phyloP scores from a whole-genome alignment of 257 asterid genomes.

The Nyctanthes arbortristis region DNA sequence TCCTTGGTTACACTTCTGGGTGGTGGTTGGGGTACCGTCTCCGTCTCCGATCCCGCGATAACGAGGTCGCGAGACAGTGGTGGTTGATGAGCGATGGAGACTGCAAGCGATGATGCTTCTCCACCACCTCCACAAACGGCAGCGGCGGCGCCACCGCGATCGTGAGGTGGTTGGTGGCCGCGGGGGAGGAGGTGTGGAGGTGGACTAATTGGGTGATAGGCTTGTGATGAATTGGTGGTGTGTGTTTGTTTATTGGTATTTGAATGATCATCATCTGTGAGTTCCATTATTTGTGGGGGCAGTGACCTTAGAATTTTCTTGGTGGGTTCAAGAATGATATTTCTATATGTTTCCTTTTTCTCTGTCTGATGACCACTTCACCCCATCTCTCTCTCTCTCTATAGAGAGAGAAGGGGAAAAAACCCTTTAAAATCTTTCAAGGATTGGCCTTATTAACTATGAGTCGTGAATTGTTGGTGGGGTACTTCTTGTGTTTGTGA shows the following conservation, averaged over 20 bases:
- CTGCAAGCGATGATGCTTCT: slow-evolving; percentile 18
- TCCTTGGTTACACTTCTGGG: slow-evolving; percentile 60
- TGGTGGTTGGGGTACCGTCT: slow-evolving; percentile 19
- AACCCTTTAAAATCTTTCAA: slow-evolving; percentile 6
- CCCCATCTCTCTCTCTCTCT: slow-evolving; percentile 33
- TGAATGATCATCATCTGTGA: slow-evolving; percentile 55
- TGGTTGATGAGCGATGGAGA: slow-evolving; percentile 28
- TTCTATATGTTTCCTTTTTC: slow-evolving; percentile 16
- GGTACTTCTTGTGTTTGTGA: slow-evolving; percentile 23
- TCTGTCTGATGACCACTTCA: slow-evolving; percentile 25
- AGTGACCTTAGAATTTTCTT: slow-evolving; percentile 31
- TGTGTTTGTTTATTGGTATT: slow-evolving; percentile 30
- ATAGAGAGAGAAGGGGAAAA: slow-evolving; percentile 7
- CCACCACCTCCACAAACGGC: slow-evolving; percentile 1
- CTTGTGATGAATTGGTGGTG: slow-evolving; percentile 21
- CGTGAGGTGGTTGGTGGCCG: slow-evolving; percentile 3
- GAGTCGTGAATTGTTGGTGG: slow-evolving; percentile 29
- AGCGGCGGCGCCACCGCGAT: neutral
- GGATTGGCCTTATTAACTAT: slow-evolving; percentile 28
- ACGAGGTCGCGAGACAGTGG: slow-evolving; percentile 31
- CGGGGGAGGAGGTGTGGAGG: slow-evolving; percentile 38
- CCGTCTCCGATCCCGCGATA: slow-evolving; percentile 51
- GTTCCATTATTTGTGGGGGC: slow-evolving; percentile 46
- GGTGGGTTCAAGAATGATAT: neutral
- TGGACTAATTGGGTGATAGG: slow-evolving; percentile 26